A percentile compares a stretch with the other conserved stretches of the same genome.
phyloP scores from a whole-genome alignment of 306 rosid species.

The Canavalia ensiformis region DNA sequence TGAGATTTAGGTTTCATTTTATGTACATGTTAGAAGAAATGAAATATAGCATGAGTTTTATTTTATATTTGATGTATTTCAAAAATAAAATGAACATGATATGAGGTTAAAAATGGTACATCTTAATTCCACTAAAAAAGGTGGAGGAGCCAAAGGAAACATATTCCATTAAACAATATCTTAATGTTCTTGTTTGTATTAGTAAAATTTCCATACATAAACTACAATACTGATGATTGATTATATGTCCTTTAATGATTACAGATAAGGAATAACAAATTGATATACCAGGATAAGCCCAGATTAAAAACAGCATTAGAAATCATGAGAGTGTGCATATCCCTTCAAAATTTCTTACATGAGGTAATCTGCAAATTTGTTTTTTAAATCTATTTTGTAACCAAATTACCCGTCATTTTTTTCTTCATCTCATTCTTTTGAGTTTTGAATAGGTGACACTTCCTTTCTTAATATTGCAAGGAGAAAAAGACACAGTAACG shows the following conservation, averaged over 20 bases:
- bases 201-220: background rate
- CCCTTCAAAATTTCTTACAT: slow-evolving; percentile 64
- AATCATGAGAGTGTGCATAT: slow-evolving; percentile 78
- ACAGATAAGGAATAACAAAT: slow-evolving; percentile 82
- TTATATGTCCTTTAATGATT: slow-evolving; percentile 3
- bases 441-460: slow-evolving; percentile 60
- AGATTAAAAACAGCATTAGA: slow-evolving; percentile 87
- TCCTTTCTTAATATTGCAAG: slow-evolving; percentile 88
- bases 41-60: background rate
- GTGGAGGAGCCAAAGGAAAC: background rate
- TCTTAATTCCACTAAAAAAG: background rate
- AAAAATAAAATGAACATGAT: background rate
- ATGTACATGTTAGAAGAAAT: background rate
- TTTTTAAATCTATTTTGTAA: background rate
- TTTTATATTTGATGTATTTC: background rate
- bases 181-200: background rate
- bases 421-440: background rate
- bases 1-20: slow-evolving; percentile 11
- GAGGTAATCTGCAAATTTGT: slow-evolving; percentile 52
- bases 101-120: background rate
- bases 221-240: background rate
- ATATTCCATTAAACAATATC: background rate
- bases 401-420: background rate
- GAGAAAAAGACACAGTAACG: slow-evolving; percentile 88
- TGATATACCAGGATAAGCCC: slow-evolving; percentile 89